These are phyloP conservation scores for Flaveria brownii DNA, from an alignment of 129 eudicot species.

Conservation along the genomic window DNA sequence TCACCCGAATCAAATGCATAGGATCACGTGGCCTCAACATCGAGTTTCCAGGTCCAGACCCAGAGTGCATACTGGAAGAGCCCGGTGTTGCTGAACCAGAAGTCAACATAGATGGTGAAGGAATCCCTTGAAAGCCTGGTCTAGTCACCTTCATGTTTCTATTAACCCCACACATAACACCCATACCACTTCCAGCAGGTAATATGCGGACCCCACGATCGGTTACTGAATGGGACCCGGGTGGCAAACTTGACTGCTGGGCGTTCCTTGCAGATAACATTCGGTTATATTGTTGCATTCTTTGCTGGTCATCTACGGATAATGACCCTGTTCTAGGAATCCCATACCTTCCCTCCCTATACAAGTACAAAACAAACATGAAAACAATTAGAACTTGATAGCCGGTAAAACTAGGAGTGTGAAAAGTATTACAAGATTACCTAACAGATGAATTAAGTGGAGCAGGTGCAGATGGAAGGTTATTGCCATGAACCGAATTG, in stretches of 20 bases:
- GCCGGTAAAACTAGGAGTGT: neutral
- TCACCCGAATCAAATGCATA: slow-evolving; percentile 69
- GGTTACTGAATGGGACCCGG: slow-evolving; percentile 62
- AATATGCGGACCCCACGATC: slow-evolving; percentile 68
- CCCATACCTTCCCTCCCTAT: slow-evolving; percentile 74
- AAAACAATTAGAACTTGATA: slow-evolving; percentile 20
- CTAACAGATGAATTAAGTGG: slow-evolving; percentile 57
- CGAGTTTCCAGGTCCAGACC: slow-evolving; percentile 73
- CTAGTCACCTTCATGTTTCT: slow-evolving; percentile 65
- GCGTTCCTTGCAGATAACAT: slow-evolving; percentile 66
- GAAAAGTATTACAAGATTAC: slow-evolving; percentile 40
- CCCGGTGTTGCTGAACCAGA: slow-evolving; percentile 51
- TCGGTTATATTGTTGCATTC: slow-evolving; percentile 71
- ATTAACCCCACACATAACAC: slow-evolving; percentile 56
- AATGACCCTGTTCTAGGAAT: slow-evolving; percentile 68
- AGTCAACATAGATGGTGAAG: slow-evolving; percentile 48
- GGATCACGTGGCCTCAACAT: slow-evolving; percentile 69
- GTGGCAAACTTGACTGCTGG: slow-evolving; percentile 54
- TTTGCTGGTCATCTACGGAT: slow-evolving; percentile 79
- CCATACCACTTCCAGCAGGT: slow-evolving; percentile 68
- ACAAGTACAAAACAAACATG: slow-evolving; percentile 5
- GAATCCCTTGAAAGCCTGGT: slow-evolving; percentile 68
- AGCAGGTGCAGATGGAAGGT: slow-evolving; percentile 52
- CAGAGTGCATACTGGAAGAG: slow-evolving; percentile 54
- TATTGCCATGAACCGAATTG: slow-evolving; percentile 51